phyloP scores from a whole-genome alignment of 352 stramenopile species.

The Thraustochytrium sp. region DNA sequence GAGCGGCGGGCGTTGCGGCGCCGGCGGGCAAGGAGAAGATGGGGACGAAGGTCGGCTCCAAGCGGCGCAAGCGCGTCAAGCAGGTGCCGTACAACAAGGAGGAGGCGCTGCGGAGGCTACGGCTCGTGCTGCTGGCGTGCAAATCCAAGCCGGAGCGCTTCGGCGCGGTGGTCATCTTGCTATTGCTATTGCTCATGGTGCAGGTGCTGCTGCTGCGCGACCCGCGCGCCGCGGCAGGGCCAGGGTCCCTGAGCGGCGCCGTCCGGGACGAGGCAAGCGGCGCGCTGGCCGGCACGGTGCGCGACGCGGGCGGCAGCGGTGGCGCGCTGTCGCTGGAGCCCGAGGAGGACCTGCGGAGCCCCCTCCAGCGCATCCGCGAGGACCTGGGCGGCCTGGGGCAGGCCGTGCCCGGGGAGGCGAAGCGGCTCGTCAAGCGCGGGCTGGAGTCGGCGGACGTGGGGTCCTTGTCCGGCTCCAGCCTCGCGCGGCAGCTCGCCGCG shows the following conservation, averaged over 20 bases:
- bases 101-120: not conserved
- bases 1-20: too few relatives aligned
- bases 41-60: constrained; percentile 1
- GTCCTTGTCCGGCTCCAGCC: not conserved
- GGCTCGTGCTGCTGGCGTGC: not conserved
- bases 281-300: too few relatives aligned
- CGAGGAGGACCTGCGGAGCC: not conserved
- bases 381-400: not conserved
- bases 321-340: too few relatives aligned
- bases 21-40: too few relatives aligned
- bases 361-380: not conserved
- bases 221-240: too few relatives aligned
- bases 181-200: not conserved
- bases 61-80: constrained; percentile 5
- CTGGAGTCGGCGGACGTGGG: not conserved
- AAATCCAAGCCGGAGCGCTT: not conserved
- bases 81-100: not conserved
- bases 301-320: too few relatives aligned
- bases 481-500: not conserved
- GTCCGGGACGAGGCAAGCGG: too few relatives aligned
- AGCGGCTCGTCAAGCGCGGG: not conserved
- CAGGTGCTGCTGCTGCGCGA: too few relatives aligned
- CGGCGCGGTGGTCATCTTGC: not conserved
- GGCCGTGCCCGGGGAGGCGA: not conserved
- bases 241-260: too few relatives aligned